A percentile compares a stretch with the other conserved stretches of the same genome.
These are phyloP conservation scores for Coemansia asiatica DNA, from an alignment of 192 early-diverging fungal genomes.

Conservation along the genomic window DNA sequence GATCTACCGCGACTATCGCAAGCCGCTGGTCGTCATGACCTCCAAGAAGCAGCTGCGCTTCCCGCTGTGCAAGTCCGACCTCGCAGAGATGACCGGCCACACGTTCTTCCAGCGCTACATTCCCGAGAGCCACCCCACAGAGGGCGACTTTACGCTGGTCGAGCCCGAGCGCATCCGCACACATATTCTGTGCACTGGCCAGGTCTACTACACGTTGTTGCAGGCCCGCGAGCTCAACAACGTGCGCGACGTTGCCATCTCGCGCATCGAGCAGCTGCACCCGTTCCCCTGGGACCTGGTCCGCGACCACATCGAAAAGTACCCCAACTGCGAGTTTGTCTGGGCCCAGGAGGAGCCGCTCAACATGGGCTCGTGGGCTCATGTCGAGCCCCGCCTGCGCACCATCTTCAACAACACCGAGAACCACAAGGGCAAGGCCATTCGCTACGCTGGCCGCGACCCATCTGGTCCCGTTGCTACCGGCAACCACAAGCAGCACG, in stretches of 20 bases:
- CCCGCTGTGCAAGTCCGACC: slow-evolving; percentile 82
- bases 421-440: slow-evolving; percentile 62
- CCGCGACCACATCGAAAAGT: slow-evolving; percentile 83
- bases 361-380: slow-evolving; percentile 91
- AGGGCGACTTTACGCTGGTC: slow-evolving; percentile 63
- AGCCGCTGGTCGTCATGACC: slow-evolving; percentile 78
- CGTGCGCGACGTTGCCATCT: slow-evolving; percentile 85
- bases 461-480: slow-evolving; percentile 89
- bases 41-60: slow-evolving; percentile 93
- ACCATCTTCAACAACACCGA: slow-evolving; percentile 76
- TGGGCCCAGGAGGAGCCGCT: slow-evolving; percentile 96
- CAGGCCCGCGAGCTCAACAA: slow-evolving; percentile 90
- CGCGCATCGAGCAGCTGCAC: slow-evolving; percentile 89
- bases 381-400: slow-evolving; percentile 83
- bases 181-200: slow-evolving; percentile 93
- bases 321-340: slow-evolving; percentile 87
- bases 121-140: slow-evolving; percentile 84
- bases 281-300: slow-evolving; percentile 95
- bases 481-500: slow-evolving; percentile 93
- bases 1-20: slow-evolving; percentile 96
- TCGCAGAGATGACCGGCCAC: slow-evolving; percentile 77
- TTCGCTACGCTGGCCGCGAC: slow-evolving; percentile 83
- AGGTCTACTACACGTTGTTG: slow-evolving; percentile 93
- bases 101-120: slow-evolving; percentile 90
- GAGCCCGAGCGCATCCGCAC: slow-evolving; percentile 85